Evolutionary conservation across 2,329 filamentous ascomycete species (phyloP).

Genomic region (Clarireedia homoeocarpa): DNA sequence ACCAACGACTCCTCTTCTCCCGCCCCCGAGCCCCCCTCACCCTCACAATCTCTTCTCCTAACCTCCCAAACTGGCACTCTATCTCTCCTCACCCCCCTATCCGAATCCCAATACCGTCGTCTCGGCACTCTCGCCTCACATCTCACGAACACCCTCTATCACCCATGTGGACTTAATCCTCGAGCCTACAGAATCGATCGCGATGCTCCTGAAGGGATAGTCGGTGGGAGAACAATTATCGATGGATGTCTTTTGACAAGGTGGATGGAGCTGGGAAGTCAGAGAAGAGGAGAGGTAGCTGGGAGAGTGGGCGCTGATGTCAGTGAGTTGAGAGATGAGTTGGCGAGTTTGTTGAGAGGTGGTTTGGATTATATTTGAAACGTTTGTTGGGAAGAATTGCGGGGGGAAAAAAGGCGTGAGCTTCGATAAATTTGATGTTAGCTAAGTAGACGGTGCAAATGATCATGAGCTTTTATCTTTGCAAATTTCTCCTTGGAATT

Average conservation of each 20-base stretch:
- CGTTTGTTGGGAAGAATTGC: too few species aligned
- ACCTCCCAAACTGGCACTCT: constrained; percentile 71
- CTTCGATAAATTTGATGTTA: not conserved
- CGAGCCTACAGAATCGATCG: constrained; percentile 65
- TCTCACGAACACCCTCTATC: constrained; percentile 66
- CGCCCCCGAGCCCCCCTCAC: constrained; percentile 26
- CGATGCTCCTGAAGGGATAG: constrained; percentile 36
- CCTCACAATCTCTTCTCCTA: constrained; percentile 50
- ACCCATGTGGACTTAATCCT: constrained; percentile 75
- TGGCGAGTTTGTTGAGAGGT: constrained; percentile 56
- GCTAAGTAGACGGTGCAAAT: not conserved
- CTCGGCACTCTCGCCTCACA: constrained; percentile 76
- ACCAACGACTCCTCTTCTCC: constrained; percentile 33
- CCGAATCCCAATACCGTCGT: constrained; percentile 75
- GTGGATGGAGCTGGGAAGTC: constrained; percentile 68
- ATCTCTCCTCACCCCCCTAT: constrained; percentile 66
- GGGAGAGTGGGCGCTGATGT: constrained; percentile 62
- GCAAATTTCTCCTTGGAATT: too few species aligned
- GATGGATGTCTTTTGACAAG: constrained; percentile 70
- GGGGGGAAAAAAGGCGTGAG: not conserved
- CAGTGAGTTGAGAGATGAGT: constrained; percentile 61
- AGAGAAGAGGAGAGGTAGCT: constrained; percentile 64
- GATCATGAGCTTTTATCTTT: too few species aligned
- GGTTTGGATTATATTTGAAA: not conserved
- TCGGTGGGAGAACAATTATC: constrained; percentile 43